Evolutionary conservation across 73 alveolate species (phyloP).

Genomic region (Loxodes magnus): DNA sequence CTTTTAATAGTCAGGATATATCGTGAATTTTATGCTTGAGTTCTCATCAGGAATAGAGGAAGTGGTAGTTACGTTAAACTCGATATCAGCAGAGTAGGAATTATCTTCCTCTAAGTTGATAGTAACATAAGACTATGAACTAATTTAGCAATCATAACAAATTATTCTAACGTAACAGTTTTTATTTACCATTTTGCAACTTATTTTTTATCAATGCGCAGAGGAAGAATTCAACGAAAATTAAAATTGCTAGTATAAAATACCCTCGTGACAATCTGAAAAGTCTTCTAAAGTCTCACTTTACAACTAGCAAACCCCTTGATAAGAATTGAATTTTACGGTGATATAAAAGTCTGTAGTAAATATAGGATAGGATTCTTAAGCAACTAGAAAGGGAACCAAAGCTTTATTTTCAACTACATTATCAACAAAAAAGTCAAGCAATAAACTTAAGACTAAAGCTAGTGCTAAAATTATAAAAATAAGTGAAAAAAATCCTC

Average conservation of each 20-base stretch:
- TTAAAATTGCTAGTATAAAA: neutral
- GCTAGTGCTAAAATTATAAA: neutral
- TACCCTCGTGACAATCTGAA: too few relatives aligned
- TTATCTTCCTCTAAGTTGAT: neutral
- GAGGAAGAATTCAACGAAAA: neutral
- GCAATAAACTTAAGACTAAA: neutral
- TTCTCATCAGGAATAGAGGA: constrained; percentile 1
- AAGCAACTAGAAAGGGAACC: neutral
- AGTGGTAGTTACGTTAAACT: neutral
- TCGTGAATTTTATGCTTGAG: neutral
- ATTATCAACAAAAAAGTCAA: neutral
- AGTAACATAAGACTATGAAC: neutral
- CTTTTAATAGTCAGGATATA: neutral
- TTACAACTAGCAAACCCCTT: neutral
- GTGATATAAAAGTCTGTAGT: neutral
- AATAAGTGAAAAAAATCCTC: neutral
- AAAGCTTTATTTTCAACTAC: neutral
- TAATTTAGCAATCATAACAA: neutral
- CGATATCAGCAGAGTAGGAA: neutral
- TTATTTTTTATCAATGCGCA: neutral
- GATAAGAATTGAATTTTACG: neutral
- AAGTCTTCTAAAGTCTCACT: too few relatives aligned
- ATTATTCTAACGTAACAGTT: neutral
- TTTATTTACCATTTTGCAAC: neutral
- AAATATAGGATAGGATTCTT: neutral